Percentiles rank a stretch among this genome's conserved stretches.
phyloP scores from a whole-genome alignment of 106 monocot species.

The Acorus calamus region DNA sequence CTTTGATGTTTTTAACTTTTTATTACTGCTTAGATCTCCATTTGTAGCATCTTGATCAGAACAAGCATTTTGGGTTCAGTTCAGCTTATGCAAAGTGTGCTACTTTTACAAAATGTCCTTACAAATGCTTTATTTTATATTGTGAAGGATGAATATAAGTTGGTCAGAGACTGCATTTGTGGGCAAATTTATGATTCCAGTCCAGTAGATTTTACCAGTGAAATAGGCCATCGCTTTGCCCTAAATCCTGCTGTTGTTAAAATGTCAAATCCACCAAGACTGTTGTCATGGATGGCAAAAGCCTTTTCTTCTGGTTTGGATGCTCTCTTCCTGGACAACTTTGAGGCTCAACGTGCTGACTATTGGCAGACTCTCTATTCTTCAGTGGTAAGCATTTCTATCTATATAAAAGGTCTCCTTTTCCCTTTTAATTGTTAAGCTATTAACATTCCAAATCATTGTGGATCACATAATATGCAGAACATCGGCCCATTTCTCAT shows the following conservation, averaged over 20 bases:
- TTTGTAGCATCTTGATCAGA: too few relatives aligned
- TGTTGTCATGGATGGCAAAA: constrained; percentile 64
- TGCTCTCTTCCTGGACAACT: constrained; percentile 51
- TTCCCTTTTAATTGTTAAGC: constrained; percentile 7
- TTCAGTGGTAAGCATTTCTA: constrained; percentile 44
- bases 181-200: constrained; percentile 87
- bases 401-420: background rate
- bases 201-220: constrained; percentile 81
- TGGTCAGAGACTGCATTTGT: constrained; percentile 56
- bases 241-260: constrained; percentile 36
- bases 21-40: too few relatives aligned
- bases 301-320: constrained; percentile 59
- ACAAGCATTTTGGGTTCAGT: too few relatives aligned
- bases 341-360: constrained; percentile 69
- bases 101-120: too few relatives aligned
- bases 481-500: constrained; percentile 60
- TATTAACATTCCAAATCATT: background rate
- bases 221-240: constrained; percentile 44
- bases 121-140: background rate
- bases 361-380: constrained; percentile 66
- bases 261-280: constrained; percentile 37
- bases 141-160: constrained; percentile 59
- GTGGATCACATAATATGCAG: constrained; percentile 21
- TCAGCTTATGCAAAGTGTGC: too few relatives aligned
- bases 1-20: too few relatives aligned